A percentile compares a stretch with the other conserved stretches of the same genome.
phyloP scores from a whole-genome alignment of 1,284 basidiomycete species.

The Grifola frondosa region DNA sequence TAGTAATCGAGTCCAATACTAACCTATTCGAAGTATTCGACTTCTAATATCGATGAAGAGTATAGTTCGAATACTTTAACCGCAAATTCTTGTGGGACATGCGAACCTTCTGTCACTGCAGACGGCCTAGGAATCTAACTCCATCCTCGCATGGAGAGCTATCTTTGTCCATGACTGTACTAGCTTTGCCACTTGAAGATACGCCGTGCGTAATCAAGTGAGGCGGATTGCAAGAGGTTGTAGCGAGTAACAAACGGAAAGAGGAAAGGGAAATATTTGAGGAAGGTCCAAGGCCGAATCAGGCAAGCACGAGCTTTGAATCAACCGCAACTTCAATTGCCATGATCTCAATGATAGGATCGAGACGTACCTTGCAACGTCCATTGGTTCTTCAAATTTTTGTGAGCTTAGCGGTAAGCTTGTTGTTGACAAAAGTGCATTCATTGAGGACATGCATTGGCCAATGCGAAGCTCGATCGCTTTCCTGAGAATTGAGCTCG shows the following conservation, averaged over 20 bases:
- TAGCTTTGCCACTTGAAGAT: slow-evolving; percentile 88
- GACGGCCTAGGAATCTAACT: slow-evolving; percentile 84
- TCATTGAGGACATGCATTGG: slow-evolving; percentile 63
- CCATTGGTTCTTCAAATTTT: slow-evolving; percentile 97
- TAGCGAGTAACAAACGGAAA: slow-evolving; percentile 97
- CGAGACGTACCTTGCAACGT: slow-evolving; percentile 79
- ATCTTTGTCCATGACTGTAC: slow-evolving; percentile 68
- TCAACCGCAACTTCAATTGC: background rate
- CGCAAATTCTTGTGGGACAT: slow-evolving; percentile 94
- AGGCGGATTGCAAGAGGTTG: slow-evolving; percentile 93
- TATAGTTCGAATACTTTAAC: slow-evolving; percentile 97
- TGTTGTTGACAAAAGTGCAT: slow-evolving; percentile 92
- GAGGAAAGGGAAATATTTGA: slow-evolving; percentile 91
- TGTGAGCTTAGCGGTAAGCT: slow-evolving; percentile 95
- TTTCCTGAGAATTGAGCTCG: slow-evolving; percentile 66
- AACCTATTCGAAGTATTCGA: slow-evolving; percentile 98
- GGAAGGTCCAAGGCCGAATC: slow-evolving; percentile 95
- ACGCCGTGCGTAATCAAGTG: slow-evolving; percentile 93
- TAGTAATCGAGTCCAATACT: slow-evolving; percentile 96
- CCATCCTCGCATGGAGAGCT: slow-evolving; percentile 81
- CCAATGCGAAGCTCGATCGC: slow-evolving; percentile 49
- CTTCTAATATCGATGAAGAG: slow-evolving; percentile 89
- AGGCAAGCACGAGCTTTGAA: slow-evolving; percentile 87
- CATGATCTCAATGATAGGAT: too few relatives aligned
- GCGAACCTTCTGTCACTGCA: slow-evolving; percentile 94